Percentiles rank a stretch among this genome's conserved stretches.
Conservation (phyloP, 2,329 filamentous ascomycete species). For the Cladophialophora carrionii region DNA sequence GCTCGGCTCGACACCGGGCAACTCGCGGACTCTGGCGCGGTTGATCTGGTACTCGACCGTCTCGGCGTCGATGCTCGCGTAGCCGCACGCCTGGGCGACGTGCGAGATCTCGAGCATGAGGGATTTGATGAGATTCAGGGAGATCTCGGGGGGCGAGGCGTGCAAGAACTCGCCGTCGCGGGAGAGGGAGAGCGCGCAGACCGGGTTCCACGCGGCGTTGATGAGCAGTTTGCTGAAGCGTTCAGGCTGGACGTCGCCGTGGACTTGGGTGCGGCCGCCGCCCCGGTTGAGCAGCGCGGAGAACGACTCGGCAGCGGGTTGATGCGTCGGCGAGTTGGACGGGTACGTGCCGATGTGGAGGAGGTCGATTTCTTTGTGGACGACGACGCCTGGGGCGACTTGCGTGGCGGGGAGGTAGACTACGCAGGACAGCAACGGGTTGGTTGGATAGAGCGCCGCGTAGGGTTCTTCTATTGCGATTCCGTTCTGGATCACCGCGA, state of each 20-base stretch:
- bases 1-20: constrained; percentile 52
- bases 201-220: constrained; percentile 65
- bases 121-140: constrained; percentile 42
- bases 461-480: constrained; percentile 64
- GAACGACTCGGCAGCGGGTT: constrained; percentile 45
- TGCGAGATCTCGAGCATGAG: constrained; percentile 53
- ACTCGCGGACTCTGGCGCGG: constrained; percentile 44
- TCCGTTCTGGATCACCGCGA: constrained; percentile 66
- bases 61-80: constrained; percentile 43
- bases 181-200: constrained; percentile 60
- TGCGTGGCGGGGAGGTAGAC: constrained; percentile 60
- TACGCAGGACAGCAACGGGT: constrained; percentile 60
- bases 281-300: constrained; percentile 49
- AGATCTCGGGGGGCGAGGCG: constrained; percentile 45
- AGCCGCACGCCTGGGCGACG: constrained; percentile 49
- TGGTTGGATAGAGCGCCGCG: constrained; percentile 52
- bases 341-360: constrained; percentile 59
- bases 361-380: constrained; percentile 52
- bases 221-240: constrained; percentile 65
- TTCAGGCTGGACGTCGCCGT: constrained; percentile 59
- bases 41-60: constrained; percentile 47
- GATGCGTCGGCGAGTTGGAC: constrained; percentile 38
- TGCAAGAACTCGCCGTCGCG: constrained; percentile 58
- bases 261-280: constrained; percentile 54
- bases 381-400: constrained; percentile 53